Base-by-base conservation (phyloP, 257 asterid species). In the Plantago major region DNA sequence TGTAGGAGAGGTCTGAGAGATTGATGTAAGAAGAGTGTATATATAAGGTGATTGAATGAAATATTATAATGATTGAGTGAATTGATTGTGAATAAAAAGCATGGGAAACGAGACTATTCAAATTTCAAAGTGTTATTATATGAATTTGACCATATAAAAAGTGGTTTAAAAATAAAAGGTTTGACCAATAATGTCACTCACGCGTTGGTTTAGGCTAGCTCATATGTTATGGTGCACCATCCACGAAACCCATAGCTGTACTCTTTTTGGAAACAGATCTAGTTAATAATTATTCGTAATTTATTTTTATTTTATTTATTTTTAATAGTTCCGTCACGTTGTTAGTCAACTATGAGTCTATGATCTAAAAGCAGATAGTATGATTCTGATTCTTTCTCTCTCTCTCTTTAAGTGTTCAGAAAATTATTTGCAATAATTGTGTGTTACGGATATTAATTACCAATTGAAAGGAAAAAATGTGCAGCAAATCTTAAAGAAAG, bases 151-250 rank as follows among this genome's bases (percentile, higher is more conserved):
- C 11, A 46, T 13, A 19, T 60, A 42, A 13, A 42, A 53, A 30
- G 33, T 26, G 13, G 37, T 33, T 52, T 5, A 7, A 13, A 26
- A 43, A 30, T 26, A 19, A 22, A 53, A 26, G 26, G 26, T 22
- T 72, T 74, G 81, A 72, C 78, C 65, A 58, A 42, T 16, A 12
- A 16, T 15, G 47, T 43, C 58, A 73, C 19, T 42, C 12, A 73
- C 78, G 78, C 74, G 78, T 46, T 43, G 67, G 74, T 64, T 55
- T 13, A 10, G 64, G 64, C 67, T 33, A 33, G 40, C 7, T 22
- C 22, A 64, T 13, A 65, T 71, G 67, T 50, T 26, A 43, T 6
- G 56, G 54, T 18, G 76, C 42, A 64, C 55, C 56, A 44, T 7
- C 62, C 11, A 30, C 19, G 81, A 72, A 66, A 48, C 30, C 70